Percentiles rank a stretch among this genome's conserved stretches.
Evolutionary conservation across 2,329 filamentous ascomycete species (phyloP).

Genomic region (Sclerotinia borealis): DNA sequence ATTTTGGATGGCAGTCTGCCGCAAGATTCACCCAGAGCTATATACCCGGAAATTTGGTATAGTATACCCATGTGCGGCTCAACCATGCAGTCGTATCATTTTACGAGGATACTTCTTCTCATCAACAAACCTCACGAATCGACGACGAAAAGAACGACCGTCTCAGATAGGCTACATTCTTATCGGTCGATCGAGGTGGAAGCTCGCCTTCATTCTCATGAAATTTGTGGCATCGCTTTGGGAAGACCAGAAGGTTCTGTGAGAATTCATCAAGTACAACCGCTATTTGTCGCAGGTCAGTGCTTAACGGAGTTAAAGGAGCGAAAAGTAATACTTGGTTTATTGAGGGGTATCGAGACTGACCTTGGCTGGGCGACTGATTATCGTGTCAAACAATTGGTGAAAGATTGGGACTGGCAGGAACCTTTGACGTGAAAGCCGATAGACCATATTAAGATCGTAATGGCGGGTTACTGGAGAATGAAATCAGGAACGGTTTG

Average conservation of each 20-base stretch:
- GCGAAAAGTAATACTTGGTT: constrained; percentile 46
- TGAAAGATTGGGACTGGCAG: constrained; percentile 37
- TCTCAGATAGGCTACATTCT: constrained; percentile 47
- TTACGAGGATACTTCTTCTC: constrained; percentile 55
- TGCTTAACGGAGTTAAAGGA: constrained; percentile 50
- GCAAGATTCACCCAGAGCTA: constrained; percentile 30
- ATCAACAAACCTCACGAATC: constrained; percentile 54
- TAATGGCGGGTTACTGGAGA: neutral
- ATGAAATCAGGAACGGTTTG: neutral
- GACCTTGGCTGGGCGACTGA: constrained; percentile 60
- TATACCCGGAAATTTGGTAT: constrained; percentile 56
- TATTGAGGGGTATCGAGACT: constrained; percentile 53
- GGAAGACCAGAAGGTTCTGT: constrained; percentile 49
- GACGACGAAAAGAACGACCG: constrained; percentile 44
- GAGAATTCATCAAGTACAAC: constrained; percentile 52
- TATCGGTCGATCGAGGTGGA: constrained; percentile 52
- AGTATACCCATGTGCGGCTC: constrained; percentile 57
- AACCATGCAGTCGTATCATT: constrained; percentile 60
- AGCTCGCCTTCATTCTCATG: constrained; percentile 50
- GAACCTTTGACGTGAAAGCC: neutral
- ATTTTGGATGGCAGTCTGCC: constrained; percentile 22
- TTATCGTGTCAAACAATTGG: constrained; percentile 50
- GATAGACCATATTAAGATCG: no score
- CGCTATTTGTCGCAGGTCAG: constrained; percentile 56
- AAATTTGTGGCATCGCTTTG: constrained; percentile 56